Evolutionary conservation across 148 eudicot genomes (phyloP).

Genomic region (Cornus suecica): DNA sequence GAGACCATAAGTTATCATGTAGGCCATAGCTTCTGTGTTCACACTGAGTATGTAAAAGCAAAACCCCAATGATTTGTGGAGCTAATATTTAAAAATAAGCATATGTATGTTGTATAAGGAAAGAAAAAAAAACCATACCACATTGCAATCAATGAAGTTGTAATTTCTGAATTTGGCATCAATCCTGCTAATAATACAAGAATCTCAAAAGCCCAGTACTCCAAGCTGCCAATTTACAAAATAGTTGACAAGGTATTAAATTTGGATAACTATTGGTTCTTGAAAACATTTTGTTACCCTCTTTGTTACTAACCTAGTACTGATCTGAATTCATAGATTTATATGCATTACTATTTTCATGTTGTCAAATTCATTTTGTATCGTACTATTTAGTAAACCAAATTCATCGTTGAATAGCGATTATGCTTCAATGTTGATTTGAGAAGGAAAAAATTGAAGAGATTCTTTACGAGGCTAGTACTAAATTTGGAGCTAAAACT

Average conservation of each 20-base stretch:
- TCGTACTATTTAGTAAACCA: too few species aligned
- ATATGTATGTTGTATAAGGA: background rate
- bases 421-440: too few species aligned
- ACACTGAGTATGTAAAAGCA: slow-evolving; percentile 39
- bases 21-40: slow-evolving; percentile 73
- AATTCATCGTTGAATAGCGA: too few species aligned
- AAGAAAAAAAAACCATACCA: slow-evolving; percentile 42
- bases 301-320: too few species aligned
- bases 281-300: too few species aligned
- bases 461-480: background rate
- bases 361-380: too few species aligned
- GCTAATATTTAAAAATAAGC: background rate
- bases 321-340: too few species aligned
- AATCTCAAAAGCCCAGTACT: slow-evolving; percentile 90
- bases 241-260: background rate
- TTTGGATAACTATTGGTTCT: too few species aligned
- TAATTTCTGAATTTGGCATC: slow-evolving; percentile 66
- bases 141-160: slow-evolving; percentile 79
- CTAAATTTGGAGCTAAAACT: too few species aligned
- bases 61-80: background rate
- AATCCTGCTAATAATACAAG: slow-evolving; percentile 77
- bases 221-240: slow-evolving; percentile 43
- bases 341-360: too few species aligned
- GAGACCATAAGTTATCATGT: slow-evolving; percentile 69
- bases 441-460: too few species aligned